Conservation (phyloP, 345 rosid species). For the Ceriops decandra region DNA sequence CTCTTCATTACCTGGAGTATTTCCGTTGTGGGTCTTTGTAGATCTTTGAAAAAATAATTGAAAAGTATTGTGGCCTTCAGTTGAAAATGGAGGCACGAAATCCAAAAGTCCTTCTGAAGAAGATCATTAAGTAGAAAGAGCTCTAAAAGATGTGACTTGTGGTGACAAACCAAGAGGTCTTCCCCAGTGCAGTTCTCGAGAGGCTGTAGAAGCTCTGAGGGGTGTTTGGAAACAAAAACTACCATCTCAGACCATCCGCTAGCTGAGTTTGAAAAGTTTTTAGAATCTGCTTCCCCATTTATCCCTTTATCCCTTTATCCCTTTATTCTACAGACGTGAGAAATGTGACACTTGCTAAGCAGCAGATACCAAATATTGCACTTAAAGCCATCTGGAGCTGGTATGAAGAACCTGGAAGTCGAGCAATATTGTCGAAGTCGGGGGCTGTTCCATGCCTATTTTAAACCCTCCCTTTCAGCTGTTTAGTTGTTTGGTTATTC, state of each 20-base stretch:
- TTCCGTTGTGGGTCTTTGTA: too few species aligned
- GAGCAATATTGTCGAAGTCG: slow-evolving; percentile 11
- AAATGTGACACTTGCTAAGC: background rate
- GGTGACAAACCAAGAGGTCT: slow-evolving; percentile 4
- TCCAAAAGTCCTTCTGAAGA: background rate
- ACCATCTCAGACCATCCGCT: slow-evolving; percentile 21
- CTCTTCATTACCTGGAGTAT: too few species aligned
- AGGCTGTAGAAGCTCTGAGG: slow-evolving; percentile 9
- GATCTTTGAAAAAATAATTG: too few species aligned
- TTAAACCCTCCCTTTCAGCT: slow-evolving; percentile 34
- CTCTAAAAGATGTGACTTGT: slow-evolving; percentile 8
- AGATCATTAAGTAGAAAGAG: slow-evolving; percentile 7
- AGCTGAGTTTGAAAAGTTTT: slow-evolving; percentile 28
- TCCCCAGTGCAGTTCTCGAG: slow-evolving; percentile 6
- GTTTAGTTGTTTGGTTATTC: slow-evolving; percentile 25
- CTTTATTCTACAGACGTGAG: background rate
- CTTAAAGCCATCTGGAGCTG: slow-evolving; percentile 29
- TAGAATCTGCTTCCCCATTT: slow-evolving; percentile 23
- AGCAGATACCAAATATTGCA: slow-evolving; percentile 15
- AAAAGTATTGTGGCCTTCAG: background rate
- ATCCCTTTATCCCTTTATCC: slow-evolving; percentile 18
- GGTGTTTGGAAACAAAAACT: slow-evolving; percentile 22
- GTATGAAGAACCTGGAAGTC: slow-evolving; percentile 30
- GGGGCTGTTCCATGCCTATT: slow-evolving; percentile 23
- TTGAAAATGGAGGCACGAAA: slow-evolving; percentile 9